These are phyloP conservation scores for Boletellus sp. DNA, from an alignment of 768 basidiomycete genomes.

Conservation along the genomic window DNA sequence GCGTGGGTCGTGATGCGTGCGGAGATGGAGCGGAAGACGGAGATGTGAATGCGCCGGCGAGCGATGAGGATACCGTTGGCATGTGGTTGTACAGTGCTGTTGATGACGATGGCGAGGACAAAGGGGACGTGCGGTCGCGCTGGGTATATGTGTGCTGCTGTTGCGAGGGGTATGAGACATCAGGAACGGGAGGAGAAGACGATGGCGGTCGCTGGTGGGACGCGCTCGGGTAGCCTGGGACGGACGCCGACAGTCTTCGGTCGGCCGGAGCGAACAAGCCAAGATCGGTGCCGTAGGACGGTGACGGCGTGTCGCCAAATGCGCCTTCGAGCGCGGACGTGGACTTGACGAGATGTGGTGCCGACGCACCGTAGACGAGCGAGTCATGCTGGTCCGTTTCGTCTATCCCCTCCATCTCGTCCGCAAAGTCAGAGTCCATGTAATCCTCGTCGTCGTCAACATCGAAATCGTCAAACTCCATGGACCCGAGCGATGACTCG, in stretches of 20 bases:
- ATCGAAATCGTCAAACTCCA: constrained; percentile 33
- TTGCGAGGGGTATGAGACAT: constrained; percentile 17
- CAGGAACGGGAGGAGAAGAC: constrained; percentile 2
- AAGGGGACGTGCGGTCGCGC: constrained; percentile 15
- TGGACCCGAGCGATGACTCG: constrained; percentile 9
- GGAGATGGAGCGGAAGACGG: constrained; percentile 13
- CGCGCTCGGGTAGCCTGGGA: constrained; percentile 27
- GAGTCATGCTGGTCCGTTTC: constrained; percentile 13
- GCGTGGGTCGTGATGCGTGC: constrained; percentile 12
- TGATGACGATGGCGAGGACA: constrained; percentile 16
- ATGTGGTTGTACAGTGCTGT: constrained; percentile 19
- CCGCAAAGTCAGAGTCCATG: constrained; percentile 30
- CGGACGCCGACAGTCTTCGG: constrained; percentile 30
- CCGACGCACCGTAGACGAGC: constrained; percentile 20
- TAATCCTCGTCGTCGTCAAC: constrained; percentile 32
- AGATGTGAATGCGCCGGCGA: constrained; percentile 26
- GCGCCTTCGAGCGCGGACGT: constrained; percentile 33
- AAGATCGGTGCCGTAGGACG: constrained; percentile 8
- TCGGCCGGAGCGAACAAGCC: constrained; percentile 20
- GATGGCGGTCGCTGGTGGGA: constrained; percentile 18
- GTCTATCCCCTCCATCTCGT: constrained; percentile 32
- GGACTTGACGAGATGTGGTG: constrained; percentile 27
- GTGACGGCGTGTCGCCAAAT: constrained; percentile 22
- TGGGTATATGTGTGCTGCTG: constrained; percentile 22
- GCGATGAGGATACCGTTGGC: constrained; percentile 19